Conservation (phyloP, 1,139 yeast genomes). For the Blastobotrys malaysiensis region DNA sequence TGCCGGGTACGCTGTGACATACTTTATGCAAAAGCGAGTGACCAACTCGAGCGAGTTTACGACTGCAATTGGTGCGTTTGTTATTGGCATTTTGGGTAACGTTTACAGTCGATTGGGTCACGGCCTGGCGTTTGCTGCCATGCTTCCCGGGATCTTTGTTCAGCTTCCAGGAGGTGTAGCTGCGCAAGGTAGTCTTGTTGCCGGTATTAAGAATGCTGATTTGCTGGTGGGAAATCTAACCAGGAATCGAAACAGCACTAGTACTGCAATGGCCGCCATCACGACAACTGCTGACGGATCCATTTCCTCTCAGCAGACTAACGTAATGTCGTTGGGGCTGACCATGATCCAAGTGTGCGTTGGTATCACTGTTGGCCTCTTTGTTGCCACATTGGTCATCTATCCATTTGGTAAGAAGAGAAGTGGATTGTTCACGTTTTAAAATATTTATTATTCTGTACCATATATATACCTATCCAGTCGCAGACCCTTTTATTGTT, state of each 20-base stretch:
- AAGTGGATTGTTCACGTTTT: slow-evolving; percentile 81
- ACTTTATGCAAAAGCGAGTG: slow-evolving; percentile 74
- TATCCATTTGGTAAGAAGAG: slow-evolving; percentile 80
- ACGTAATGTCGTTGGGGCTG: slow-evolving; percentile 50
- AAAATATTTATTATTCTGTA: slow-evolving; percentile 13
- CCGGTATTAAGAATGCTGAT: slow-evolving; percentile 76
- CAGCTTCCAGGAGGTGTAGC: slow-evolving; percentile 96
- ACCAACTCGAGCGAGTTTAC: slow-evolving; percentile 72
- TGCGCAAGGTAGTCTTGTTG: slow-evolving; percentile 72
- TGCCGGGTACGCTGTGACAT: slow-evolving; percentile 78
- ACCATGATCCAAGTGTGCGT: slow-evolving; percentile 90
- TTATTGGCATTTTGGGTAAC: slow-evolving; percentile 85
- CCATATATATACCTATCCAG: not conserved
- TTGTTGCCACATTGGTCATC: slow-evolving; percentile 82
- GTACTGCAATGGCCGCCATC: slow-evolving; percentile 14
- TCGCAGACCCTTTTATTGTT: no score
- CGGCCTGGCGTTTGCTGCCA: slow-evolving; percentile 94
- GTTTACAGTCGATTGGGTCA: slow-evolving; percentile 80
- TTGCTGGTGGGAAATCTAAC: slow-evolving; percentile 47
- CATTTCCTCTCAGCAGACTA: slow-evolving; percentile 1
- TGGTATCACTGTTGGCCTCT: slow-evolving; percentile 90
- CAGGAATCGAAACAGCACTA: slow-evolving; percentile 11
- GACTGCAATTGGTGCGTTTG: slow-evolving; percentile 84
- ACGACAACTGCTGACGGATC: slow-evolving; percentile 4
- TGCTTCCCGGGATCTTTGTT: slow-evolving; percentile 92